Base-by-base conservation (phyloP, 805 yeast genomes). In the Zygosaccharomyces siamensis region DNA sequence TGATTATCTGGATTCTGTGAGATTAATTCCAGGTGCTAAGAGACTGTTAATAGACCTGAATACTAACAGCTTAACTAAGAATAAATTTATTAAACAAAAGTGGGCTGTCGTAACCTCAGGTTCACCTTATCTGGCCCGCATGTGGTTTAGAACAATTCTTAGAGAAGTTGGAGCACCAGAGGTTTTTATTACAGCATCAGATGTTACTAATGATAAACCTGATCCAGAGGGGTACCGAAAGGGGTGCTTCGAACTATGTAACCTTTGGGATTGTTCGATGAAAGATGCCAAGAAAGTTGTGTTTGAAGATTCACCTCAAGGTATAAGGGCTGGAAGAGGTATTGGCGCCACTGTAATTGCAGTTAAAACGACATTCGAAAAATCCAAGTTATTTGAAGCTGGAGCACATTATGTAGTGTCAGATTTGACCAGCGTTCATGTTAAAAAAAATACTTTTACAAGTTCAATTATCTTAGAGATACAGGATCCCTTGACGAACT, bases 61-160 rank as follows among this genome's bases (percentile, higher is more conserved):
- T 57, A 59, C 69, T 33, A 67, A 65, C 38, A 50, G 51, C 12
- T 45, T 21, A 4, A 45, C 52, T 8, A 30, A 42, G 4, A 33
- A 33, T 12, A 39, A 33, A 7, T 33, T 45, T 8, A 26, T 38
- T 3, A 75, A 78, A 39, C 64, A 66, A 53, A 79, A 78, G 69
- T 87, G 93, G 87, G 89, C 88, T 41, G 81, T 86, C 63, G 93
- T 87, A 48, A 87, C 95, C 12, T 80, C 87, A 35, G 95, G 95
- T 46, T 80, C 89, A 40, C 73, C 76, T 49, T 80, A 78, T 16
- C 71, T 86, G 68, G 95, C 93, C 28, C 73, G 78, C 56, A 76
- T 81, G 48, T 87, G 95, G 90, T 79, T 86, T 62, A 72, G 73
- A 54, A 54, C 55, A 8, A 55, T 57, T 18, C 77, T 85, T 66